Conservation (phyloP, 257 asterid species). For the Scutellaria galericulata region DNA sequence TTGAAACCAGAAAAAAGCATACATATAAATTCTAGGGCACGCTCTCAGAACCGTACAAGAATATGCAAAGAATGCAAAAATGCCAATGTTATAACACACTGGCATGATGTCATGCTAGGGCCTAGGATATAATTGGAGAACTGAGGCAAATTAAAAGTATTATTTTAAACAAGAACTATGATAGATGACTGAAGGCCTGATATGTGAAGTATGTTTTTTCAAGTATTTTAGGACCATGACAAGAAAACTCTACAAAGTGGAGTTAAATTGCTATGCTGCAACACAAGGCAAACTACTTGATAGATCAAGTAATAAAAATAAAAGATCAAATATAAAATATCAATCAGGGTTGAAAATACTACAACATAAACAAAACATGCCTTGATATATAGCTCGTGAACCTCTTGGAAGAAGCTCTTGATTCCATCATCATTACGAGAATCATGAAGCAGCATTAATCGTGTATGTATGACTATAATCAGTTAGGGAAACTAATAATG, state of each 20-base stretch:
- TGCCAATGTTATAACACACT: not conserved
- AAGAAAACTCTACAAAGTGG: not conserved
- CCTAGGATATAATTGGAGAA: not conserved
- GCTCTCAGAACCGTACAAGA: not conserved
- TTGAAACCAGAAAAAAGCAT: not conserved
- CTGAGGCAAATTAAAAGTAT: not conserved
- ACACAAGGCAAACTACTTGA: constrained; percentile 4
- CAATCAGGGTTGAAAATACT: not conserved
- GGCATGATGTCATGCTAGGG: not conserved
- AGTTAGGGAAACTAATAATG: constrained; percentile 43
- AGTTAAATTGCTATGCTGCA: constrained; percentile 1
- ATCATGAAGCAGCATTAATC: constrained; percentile 96
- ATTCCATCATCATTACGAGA: constrained; percentile 97
- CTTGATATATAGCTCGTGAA: constrained; percentile 93
- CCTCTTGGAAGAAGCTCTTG: constrained; percentile 97
- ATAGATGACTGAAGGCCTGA: not conserved
- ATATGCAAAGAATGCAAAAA: not conserved
- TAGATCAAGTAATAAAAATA: not conserved
- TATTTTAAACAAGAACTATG: not conserved
- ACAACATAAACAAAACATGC: constrained; percentile 38
- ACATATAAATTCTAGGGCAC: not conserved
- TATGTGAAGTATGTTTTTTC: too few species aligned
- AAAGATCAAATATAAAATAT: constrained; percentile 15
- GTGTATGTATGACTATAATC: constrained; percentile 67
- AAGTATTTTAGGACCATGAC: not conserved